Evolutionary conservation across 345 rosid species (phyloP).

Genomic region (Hibiscus syriacus): DNA sequence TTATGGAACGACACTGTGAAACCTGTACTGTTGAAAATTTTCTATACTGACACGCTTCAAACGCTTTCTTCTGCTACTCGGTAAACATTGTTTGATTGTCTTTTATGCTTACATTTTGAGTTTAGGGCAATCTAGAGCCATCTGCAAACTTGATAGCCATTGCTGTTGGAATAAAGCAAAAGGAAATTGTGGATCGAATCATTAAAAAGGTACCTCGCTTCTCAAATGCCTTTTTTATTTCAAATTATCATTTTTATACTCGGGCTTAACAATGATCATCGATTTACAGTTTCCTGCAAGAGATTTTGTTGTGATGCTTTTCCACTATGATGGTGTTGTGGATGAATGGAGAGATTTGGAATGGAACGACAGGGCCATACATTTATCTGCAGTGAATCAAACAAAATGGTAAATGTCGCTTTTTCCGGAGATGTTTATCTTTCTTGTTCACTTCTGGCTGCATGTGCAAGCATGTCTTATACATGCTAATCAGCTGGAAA

Average conservation of each 20-base stretch:
- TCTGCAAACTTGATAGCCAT: constrained; percentile 53
- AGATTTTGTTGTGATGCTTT: constrained; percentile 70
- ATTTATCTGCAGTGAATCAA: constrained; percentile 70
- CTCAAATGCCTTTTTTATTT: background rate
- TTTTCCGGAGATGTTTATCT: background rate
- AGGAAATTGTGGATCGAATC: constrained; percentile 51
- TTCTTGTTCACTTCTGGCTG: background rate
- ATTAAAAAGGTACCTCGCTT: constrained; percentile 48
- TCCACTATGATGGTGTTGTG: constrained; percentile 78
- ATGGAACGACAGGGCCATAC: constrained; percentile 59
- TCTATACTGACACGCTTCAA: background rate
- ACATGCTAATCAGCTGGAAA: background rate
- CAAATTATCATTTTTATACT: background rate
- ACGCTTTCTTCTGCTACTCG: background rate
- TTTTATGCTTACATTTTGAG: background rate
- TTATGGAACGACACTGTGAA: constrained; percentile 41
- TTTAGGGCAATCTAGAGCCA: constrained; percentile 31
- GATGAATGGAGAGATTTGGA: constrained; percentile 65
- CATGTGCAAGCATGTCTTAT: background rate
- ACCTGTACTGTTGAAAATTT: constrained; percentile 23
- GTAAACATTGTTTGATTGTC: background rate
- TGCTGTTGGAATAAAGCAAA: constrained; percentile 75
- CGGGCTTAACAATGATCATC: background rate
- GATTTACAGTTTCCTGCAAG: constrained; percentile 50
- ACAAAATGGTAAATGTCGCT: constrained; percentile 59